These are phyloP conservation scores for Euphrasia arctica DNA, from an alignment of 305 asterid genomes.

Conservation along the genomic window DNA sequence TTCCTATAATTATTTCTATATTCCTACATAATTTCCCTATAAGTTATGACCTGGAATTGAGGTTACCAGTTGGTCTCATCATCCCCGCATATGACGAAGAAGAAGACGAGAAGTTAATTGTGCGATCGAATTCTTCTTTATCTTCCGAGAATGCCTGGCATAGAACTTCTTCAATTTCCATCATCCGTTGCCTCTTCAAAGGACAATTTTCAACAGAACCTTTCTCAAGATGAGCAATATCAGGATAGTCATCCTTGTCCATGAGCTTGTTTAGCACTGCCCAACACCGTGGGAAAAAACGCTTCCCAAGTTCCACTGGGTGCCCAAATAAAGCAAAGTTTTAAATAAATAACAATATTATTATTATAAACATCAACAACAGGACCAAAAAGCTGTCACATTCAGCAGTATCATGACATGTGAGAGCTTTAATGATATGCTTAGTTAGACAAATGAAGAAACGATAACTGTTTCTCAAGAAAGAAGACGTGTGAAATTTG, in stretches of 20 bases:
- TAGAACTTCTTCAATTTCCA: constrained; percentile 72
- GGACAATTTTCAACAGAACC: constrained; percentile 53
- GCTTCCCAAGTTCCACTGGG: constrained; percentile 95
- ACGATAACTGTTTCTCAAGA: background rate
- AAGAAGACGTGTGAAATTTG: background rate
- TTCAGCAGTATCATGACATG: constrained; percentile 6
- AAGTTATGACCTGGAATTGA: constrained; percentile 33
- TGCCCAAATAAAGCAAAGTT: constrained; percentile 13
- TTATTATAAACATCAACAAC: background rate
- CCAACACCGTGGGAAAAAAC: constrained; percentile 93
- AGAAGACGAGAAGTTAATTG: constrained; percentile 49
- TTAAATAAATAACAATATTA: background rate
- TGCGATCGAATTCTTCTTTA: constrained; percentile 64
- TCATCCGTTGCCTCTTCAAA: constrained; percentile 58
- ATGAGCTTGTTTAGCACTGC: constrained; percentile 74
- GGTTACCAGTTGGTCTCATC: constrained; percentile 41
- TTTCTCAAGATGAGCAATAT: constrained; percentile 55
- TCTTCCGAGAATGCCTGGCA: constrained; percentile 72
- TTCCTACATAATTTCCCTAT: constrained; percentile 3
- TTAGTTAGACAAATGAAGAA: background rate
- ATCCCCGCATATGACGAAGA: constrained; percentile 49
- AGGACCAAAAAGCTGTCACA: constrained; percentile 1
- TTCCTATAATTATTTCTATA: background rate
- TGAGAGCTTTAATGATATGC: background rate
- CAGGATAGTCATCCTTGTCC: constrained; percentile 74